Conservation (phyloP, 345 rosid genomes). For the Durio zibethinus region DNA sequence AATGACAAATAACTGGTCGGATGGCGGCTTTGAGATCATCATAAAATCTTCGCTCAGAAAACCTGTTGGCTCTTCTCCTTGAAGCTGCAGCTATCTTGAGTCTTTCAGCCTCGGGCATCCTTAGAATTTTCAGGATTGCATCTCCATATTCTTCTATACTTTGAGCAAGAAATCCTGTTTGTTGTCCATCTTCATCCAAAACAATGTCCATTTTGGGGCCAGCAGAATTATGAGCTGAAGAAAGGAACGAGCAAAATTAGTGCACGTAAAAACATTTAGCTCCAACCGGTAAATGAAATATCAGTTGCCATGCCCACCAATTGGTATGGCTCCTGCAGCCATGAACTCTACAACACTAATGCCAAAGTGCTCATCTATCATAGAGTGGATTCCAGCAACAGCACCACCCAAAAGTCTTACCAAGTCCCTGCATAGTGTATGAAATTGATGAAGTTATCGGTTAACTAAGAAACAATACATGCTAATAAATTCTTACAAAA, state of each 20-base stretch:
- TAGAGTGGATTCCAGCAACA: slow-evolving; percentile 73
- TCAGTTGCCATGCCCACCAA: slow-evolving; percentile 46
- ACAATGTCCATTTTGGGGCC: slow-evolving; percentile 97
- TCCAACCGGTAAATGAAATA: background rate
- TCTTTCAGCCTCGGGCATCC: slow-evolving; percentile 66
- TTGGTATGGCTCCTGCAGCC: slow-evolving; percentile 96
- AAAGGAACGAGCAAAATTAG: background rate
- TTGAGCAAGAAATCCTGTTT: slow-evolving; percentile 85
- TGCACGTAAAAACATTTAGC: background rate
- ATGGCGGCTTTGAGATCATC: slow-evolving; percentile 68
- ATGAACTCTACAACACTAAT: slow-evolving; percentile 87
- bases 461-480: background rate
- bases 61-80: slow-evolving; percentile 61
- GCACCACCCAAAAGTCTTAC: slow-evolving; percentile 68
- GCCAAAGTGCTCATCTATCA: slow-evolving; percentile 93
- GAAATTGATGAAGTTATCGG: slow-evolving; percentile 4
- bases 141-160: slow-evolving; percentile 64
- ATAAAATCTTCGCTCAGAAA: slow-evolving; percentile 71
- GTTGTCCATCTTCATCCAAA: slow-evolving; percentile 74
- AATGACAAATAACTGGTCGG: slow-evolving; percentile 37
- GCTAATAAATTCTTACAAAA: background rate
- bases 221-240: slow-evolving; percentile 86
- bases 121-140: slow-evolving; percentile 54
- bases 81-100: slow-evolving; percentile 71
- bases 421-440: slow-evolving; percentile 56